Evolutionary conservation across 495 filamentous ascomycete genomes (phyloP).

Genomic region (Trichoderma virens): DNA sequence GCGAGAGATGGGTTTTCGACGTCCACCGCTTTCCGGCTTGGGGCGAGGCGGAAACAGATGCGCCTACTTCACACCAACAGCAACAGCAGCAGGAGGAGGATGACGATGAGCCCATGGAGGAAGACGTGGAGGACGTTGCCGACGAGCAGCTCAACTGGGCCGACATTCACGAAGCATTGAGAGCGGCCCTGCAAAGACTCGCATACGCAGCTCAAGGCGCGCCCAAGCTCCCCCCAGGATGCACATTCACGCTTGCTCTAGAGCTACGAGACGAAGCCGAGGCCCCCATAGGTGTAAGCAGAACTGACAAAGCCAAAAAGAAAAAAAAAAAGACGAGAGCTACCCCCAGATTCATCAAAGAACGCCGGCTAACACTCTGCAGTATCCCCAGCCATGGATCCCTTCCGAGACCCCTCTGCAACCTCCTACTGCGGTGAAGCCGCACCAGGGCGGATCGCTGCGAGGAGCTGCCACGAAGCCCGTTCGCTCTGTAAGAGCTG

Average conservation of each 20-base stretch:
- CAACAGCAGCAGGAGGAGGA: conserved; percentile 13
- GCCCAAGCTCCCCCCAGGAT: conserved; percentile 58
- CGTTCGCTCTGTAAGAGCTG: conserved; percentile 53
- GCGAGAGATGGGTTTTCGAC: conserved; percentile 87
- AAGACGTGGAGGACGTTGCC: conserved; percentile 8
- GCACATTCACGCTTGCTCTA: conserved; percentile 80
- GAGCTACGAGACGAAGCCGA: conserved; percentile 69
- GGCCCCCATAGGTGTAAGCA: conserved; percentile 60
- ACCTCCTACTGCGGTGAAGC: conserved; percentile 28
- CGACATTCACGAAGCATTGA: conserved; percentile 39
- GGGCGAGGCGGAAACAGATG: conserved; percentile 19
- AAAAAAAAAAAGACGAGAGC: background rate
- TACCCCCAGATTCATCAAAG: background rate
- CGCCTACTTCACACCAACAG: background rate
- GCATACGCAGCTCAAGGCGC: conserved; percentile 51
- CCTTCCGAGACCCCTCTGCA: conserved; percentile 46
- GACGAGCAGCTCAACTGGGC: conserved; percentile 29
- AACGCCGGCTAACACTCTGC: background rate
- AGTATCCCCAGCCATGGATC: conserved; percentile 62
- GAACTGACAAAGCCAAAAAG: background rate
- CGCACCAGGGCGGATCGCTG: conserved; percentile 30
- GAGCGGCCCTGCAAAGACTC: conserved; percentile 44
- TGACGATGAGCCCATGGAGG: background rate
- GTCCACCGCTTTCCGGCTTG: conserved; percentile 64
- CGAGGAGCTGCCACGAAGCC: conserved; percentile 43